Base-by-base conservation (phyloP, 768 basidiomycete genomes). In the Mycena alexandri region DNA sequence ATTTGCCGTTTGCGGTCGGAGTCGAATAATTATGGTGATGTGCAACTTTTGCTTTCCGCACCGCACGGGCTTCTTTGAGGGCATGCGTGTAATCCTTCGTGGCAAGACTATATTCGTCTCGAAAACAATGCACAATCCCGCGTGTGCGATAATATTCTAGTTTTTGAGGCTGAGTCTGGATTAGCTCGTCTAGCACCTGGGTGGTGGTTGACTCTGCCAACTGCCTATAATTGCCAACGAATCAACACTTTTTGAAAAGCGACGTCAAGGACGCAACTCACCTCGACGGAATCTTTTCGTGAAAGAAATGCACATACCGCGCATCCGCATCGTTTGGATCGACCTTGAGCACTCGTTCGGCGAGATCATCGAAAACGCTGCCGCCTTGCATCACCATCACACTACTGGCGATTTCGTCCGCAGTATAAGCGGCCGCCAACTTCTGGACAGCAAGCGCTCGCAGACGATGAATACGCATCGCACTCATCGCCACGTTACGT, bases 381-480 rank as follows among this genome's bases (percentile, higher is more conserved):
- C 95, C 94, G 42, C 94, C 94, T 75, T 96, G 95, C 95, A 96
- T 96, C 36, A 96, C 89, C 90, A 96, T 93, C 29, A 96, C 95
- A 74, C 93, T 94, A 0, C 93, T 93, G 1, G 95, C 95, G 73
- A 96, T 93, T 77, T 96, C 95, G 75, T 96, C 95, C 13, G 88
- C 85, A 75, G 90, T 89, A 74, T 96, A 96, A 6, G 95, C 95
- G 24, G 90, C 87, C 0, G 94, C 93, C 44, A 96, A 82, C 76
- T 94, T 94, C 78, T 94, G 92, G 21, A 96, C 93, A 0, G 95
- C 94, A 33, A 95, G 84, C 0, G 88, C 90, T 38, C 95, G 82
- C 48, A 96, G 78, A 56, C 93, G 84, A 75, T 96, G 93, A 46
- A 95, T 85, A 38, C 95, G 87, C 84, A 89, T 92, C 0, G 93